A percentile compares a stretch with the other conserved stretches of the same genome.
Evolutionary conservation across 2,329 filamentous ascomycete species (phyloP).

Genomic region (Arthroderma uncinatum): DNA sequence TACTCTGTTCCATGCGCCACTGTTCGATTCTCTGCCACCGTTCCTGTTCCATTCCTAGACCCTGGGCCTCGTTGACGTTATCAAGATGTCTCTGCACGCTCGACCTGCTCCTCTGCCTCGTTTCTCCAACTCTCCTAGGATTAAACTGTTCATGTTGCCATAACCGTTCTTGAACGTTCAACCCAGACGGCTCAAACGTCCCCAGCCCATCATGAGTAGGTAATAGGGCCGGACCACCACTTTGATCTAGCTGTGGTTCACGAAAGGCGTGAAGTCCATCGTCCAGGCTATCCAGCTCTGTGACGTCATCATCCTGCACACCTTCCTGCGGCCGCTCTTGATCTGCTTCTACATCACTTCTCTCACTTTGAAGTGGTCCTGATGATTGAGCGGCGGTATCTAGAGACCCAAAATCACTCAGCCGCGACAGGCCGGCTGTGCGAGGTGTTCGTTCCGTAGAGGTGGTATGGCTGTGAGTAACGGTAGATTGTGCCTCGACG

Average conservation of each 20-base stretch:
- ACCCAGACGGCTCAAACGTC: slow-evolving; percentile 59
- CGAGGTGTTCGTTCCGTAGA: slow-evolving; percentile 52
- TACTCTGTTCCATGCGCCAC: slow-evolving; percentile 87
- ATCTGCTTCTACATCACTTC: slow-evolving; percentile 39
- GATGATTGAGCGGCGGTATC: slow-evolving; percentile 38
- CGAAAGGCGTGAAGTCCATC: slow-evolving; percentile 84
- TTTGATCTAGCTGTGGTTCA: slow-evolving; percentile 44
- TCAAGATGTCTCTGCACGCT: slow-evolving; percentile 49
- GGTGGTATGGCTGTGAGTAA: slow-evolving; percentile 57
- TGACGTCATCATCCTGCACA: slow-evolving; percentile 47
- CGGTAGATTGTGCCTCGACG: slow-evolving; percentile 42
- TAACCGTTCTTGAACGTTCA: slow-evolving; percentile 63
- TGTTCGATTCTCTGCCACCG: slow-evolving; percentile 74
- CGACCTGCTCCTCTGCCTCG: slow-evolving; percentile 41
- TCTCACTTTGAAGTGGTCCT: slow-evolving; percentile 25
- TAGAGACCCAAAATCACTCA: slow-evolving; percentile 72
- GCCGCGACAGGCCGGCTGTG: slow-evolving; percentile 58
- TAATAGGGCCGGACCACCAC: slow-evolving; percentile 55
- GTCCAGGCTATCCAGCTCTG: slow-evolving; percentile 86
- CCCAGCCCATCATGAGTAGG: slow-evolving; percentile 87
- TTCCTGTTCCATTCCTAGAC: slow-evolving; percentile 53
- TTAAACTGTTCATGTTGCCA: slow-evolving; percentile 85
- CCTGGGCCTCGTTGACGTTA: slow-evolving; percentile 45
- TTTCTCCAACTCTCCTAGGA: slow-evolving; percentile 48
- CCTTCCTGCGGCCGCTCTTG: slow-evolving; percentile 44